phyloP scores from a whole-genome alignment of 2,329 filamentous ascomycete genomes.

The Colletotrichum simmondsii region DNA sequence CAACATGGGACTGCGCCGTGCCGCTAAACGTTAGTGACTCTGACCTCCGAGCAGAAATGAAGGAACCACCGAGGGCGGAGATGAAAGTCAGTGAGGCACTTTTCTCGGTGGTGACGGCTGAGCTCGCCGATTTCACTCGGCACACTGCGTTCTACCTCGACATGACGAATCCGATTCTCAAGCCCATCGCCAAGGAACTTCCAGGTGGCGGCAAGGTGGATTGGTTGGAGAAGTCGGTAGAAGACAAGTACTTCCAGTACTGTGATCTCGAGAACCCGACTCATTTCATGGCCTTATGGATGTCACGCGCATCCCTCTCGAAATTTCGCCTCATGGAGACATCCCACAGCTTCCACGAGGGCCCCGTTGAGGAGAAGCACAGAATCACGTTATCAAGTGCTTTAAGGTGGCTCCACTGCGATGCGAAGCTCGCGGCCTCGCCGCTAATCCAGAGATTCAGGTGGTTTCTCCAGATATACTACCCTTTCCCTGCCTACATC shows the following conservation, averaged over 20 bases:
- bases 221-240: neutral
- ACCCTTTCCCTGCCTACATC: conserved; percentile 53
- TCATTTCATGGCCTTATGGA: neutral
- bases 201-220: neutral
- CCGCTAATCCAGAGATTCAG: conserved; percentile 43
- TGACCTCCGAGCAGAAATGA: conserved; percentile 55
- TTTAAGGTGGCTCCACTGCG: neutral
- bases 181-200: neutral
- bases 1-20: conserved; percentile 54
- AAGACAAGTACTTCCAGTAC: neutral
- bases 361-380: neutral
- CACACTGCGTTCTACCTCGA: neutral
- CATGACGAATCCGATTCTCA: neutral
- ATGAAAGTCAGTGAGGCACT: conserved; percentile 48
- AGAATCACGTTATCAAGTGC: neutral
- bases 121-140: neutral
- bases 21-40: conserved; percentile 58
- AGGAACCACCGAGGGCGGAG: conserved; percentile 41
- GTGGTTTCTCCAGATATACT: conserved; percentile 51
- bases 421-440: neutral
- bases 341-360: neutral
- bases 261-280: neutral
- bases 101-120: neutral
- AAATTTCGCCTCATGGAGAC: neutral
- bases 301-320: neutral